These are phyloP conservation scores for Starmerella tilneyi DNA, from an alignment of 805 yeast species.

Conservation along the genomic window DNA sequence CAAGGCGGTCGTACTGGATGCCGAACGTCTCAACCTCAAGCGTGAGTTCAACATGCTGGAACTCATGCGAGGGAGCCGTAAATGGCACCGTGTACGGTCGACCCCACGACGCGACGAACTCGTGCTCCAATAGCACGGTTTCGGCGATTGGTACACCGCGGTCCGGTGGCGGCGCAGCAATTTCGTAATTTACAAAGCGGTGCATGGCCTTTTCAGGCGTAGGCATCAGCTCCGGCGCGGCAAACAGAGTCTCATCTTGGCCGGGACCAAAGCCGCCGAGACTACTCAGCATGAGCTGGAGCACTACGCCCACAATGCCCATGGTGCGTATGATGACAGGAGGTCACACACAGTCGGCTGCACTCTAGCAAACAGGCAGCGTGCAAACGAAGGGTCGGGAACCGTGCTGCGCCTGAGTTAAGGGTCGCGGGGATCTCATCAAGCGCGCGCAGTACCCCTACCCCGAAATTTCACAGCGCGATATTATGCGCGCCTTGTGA, in stretches of 20 bases:
- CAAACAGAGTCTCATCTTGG: not conserved
- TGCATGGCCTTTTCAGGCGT: not conserved
- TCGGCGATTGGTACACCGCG: conserved; percentile 12
- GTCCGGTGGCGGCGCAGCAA: conserved; percentile 12
- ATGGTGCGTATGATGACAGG: not conserved
- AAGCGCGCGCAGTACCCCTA: not conserved
- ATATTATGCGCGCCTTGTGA: too few relatives aligned
- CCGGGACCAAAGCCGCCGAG: not conserved
- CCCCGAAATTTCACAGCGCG: not conserved
- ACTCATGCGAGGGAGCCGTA: conserved; percentile 29
- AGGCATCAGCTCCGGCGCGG: not conserved
- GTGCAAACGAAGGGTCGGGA: too few relatives aligned
- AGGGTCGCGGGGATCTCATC: not conserved
- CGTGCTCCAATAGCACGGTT: conserved; percentile 21
- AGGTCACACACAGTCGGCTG: too few relatives aligned
- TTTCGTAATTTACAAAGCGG: conserved; percentile 11
- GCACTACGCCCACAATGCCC: conserved; percentile 2
- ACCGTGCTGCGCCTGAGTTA: not conserved
- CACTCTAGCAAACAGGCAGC: too few relatives aligned
- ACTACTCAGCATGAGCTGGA: conserved; percentile 3
- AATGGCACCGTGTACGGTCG: conserved; percentile 27
- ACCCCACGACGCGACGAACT: conserved; percentile 32
- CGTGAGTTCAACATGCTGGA: conserved; percentile 30
- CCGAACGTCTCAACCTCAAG: conserved; percentile 30
- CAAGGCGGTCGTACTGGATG: conserved; percentile 34